Evolutionary conservation across 2,329 filamentous ascomycete species (phyloP), one percentile per base, ranked within the genome.

Genomic region (Fusarium sp.): DNA sequence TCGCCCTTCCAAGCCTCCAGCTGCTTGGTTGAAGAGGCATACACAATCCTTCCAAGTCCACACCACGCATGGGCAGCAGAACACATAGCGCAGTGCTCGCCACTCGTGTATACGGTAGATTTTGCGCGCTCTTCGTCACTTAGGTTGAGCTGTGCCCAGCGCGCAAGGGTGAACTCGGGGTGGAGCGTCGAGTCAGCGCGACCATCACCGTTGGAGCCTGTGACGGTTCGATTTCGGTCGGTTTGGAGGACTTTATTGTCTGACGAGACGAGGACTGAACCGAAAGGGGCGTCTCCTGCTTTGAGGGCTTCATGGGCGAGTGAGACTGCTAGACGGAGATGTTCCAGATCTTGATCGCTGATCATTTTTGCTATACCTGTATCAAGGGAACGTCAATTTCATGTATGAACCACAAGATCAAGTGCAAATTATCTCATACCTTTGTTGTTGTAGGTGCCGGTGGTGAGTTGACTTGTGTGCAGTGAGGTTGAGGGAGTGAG

Each of bases 81-180:
- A 45, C 81, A 83, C 81, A 83, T 83, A 50, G 79, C 68, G 68
- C 81, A 83, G 63, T 82, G 81, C 68, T 83, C 81, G 3, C 81
- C 81, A 3, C 81, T 81, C 7, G 81, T 83, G 57, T 83, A 83
- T 6, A 83, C 77, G 5, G 78, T 80, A 0, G 79, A 73, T 10
- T 58, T 65, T 28, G 86, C 83, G 24, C 86, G 83, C 59, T 85
- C 76, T 13, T 77, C 78, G 13, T 82, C 80, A 9, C 77, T 73
- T 10, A 80, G 74, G 41, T 82, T 71, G 22, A 78, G 78, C 47
- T 85, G 75, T 16, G 81, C 81, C 81, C 81, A 83, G 6, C 63
- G 76, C 7, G 80, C 81, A n/a, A 83, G 75, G 18, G 78, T 80
- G 65, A 82, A 79, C 38, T 83, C 81, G 2, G 81, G 81, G 36